Evolutionary conservation across 768 basidiomycete genomes (phyloP).

Genomic region (Rhizopogon vesiculosus): DNA sequence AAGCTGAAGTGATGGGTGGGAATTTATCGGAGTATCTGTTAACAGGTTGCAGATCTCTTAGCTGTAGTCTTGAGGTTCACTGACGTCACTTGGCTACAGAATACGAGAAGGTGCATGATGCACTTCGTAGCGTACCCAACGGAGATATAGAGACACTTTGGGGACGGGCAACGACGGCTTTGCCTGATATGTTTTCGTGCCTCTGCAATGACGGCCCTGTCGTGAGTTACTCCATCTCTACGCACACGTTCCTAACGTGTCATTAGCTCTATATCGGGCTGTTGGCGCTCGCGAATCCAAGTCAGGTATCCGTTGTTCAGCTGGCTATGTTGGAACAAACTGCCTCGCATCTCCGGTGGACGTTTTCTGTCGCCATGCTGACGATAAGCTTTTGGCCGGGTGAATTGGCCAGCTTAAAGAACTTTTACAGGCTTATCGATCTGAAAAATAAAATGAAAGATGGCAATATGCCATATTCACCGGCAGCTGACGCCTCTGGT

Average conservation of each 20-base stretch:
- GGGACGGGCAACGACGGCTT: not conserved
- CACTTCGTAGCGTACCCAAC: constrained; percentile 14
- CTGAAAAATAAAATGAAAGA: constrained; percentile 21
- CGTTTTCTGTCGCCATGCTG: constrained; percentile 9
- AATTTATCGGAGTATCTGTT: constrained; percentile 9
- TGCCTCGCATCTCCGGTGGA: constrained; percentile 15
- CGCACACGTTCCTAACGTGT: not conserved
- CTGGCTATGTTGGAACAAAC: constrained; percentile 26
- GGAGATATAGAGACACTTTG: constrained; percentile 10
- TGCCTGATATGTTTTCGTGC: constrained; percentile 2
- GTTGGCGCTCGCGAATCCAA: constrained; percentile 19
- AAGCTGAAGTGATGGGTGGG: constrained; percentile 19
- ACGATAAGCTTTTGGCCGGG: constrained; percentile 5
- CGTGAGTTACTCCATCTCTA: constrained; percentile 2
- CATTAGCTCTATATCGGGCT: constrained; percentile 25
- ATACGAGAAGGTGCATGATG: constrained; percentile 13
- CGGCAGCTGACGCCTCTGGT: constrained; percentile 8
- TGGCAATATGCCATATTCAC: constrained; percentile 20
- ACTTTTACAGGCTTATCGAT: constrained; percentile 17
- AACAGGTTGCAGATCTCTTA: constrained; percentile 6
- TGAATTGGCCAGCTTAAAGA: constrained; percentile 15
- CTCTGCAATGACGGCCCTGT: constrained; percentile 14
- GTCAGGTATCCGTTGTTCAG: constrained; percentile 22
- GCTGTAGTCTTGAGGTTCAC: not conserved
- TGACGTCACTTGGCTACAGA: constrained; percentile 8